Base-by-base conservation (phyloP, 2,329 filamentous ascomycete species). In the Botrytis byssoidea region DNA sequence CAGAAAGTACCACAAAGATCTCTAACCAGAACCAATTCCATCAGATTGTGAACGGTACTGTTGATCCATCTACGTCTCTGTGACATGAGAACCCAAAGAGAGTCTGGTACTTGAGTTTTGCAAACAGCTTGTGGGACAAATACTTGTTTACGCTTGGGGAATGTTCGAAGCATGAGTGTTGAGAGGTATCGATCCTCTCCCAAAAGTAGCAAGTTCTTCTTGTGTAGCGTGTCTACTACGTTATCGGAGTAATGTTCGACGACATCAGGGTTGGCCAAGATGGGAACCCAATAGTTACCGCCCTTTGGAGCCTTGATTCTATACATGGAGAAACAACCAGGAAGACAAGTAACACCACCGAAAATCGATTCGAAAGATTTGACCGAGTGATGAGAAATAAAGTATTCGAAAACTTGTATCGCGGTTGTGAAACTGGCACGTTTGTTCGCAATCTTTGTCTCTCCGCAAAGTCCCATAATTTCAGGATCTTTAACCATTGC, bases 311-410 rank as follows among this genome's bases (percentile, higher is more conserved):
- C 93, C 85, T 99, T 99, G 89, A 99, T 98, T 80, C 96, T 93
- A 86, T 99, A 99, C 97, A 99, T 99, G 88, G 94, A 98, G 90
- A 99, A 99, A 87, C 96, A 99, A 77, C 96, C 96, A 25, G 96
- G 96, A 78, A 99, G 87, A 87, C 96, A 99, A 77, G 96, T 99
- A 75, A 99, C 96, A 92, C 96, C 96, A 84, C 96, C 96, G 83
- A 99, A 99, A 77, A 98, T 93, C 1, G 95, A 98, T 83, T 99
- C 96, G 84, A 99, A 99, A 6, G 95, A 94, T 84, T 99, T 99
- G 80, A 95, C 90, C 79, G 97, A 88, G 83, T 99, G 97, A 83
- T 99, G 96, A 3, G 96, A 98, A 84, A 99, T 96, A 86, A 98
- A 99, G 85, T 98, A 98, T 86, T 99, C 96, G 81, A 99, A 99